Evolutionary conservation across 1,284 basidiomycete species (phyloP).

Genomic region (Heterobasidion irregulare): DNA sequence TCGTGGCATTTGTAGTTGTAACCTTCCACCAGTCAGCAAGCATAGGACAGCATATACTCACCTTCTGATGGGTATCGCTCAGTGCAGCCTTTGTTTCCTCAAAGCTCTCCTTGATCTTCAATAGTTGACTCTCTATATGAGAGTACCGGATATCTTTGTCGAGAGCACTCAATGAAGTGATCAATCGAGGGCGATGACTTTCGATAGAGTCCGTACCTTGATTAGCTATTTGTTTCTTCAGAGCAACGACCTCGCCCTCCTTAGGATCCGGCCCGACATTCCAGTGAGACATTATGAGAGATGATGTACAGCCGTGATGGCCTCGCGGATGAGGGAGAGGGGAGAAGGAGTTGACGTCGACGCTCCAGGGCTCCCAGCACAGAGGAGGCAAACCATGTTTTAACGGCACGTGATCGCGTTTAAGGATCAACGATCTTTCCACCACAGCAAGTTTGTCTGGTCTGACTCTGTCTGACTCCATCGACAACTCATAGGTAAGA

Average conservation of each 20-base stretch:
- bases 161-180: background rate
- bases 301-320: conserved; percentile 1
- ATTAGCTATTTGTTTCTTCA: conserved; percentile 51
- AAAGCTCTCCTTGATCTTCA: conserved; percentile 45
- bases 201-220: conserved; percentile 36
- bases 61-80: conserved; percentile 56
- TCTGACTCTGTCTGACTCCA: no score
- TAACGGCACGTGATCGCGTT: conserved; percentile 2
- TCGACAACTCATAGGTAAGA: no score
- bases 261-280: conserved; percentile 53
- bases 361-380: background rate
- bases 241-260: conserved; percentile 46
- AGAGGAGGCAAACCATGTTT: background rate
- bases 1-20: conserved; percentile 1
- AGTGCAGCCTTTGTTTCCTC: conserved; percentile 42
- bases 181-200: conserved; percentile 8
- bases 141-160: conserved; percentile 46
- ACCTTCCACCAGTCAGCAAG: conserved; percentile 6
- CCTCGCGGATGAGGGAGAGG: background rate
- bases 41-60: conserved; percentile 17
- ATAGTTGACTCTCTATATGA: conserved; percentile 44
- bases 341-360: background rate
- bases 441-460: no score
- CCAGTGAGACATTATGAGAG: conserved; percentile 42
- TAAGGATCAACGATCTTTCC: no score